Evolutionary conservation across 768 basidiomycete species (phyloP).

Genomic region (Rhodotorula kratochvilovae): DNA sequence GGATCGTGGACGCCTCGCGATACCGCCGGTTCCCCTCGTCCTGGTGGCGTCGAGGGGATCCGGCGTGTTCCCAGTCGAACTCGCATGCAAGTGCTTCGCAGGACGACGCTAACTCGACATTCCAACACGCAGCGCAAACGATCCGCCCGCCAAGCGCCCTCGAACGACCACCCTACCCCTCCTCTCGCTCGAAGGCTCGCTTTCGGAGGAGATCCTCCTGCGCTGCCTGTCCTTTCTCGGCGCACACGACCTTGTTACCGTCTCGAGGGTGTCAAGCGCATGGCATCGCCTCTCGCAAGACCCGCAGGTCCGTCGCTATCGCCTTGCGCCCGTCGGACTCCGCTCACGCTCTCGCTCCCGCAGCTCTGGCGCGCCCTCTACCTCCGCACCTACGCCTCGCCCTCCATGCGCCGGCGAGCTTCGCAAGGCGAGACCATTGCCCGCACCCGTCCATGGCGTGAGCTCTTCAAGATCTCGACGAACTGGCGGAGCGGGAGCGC

Average conservation of each 20-base stretch:
- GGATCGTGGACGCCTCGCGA: no score
- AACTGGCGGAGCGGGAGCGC: conserved; percentile 33
- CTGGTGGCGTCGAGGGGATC: not conserved
- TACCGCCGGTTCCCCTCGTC: not conserved
- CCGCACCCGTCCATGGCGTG: conserved; percentile 20
- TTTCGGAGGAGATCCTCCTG: conserved; percentile 35
- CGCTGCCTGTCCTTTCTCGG: conserved; percentile 26
- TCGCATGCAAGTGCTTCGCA: no score
- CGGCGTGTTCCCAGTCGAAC: no score
- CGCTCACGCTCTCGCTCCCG: not conserved
- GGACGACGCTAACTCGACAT: no score
- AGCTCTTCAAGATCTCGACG: conserved; percentile 30
- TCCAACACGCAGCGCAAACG: not conserved
- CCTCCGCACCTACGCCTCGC: conserved; percentile 18
- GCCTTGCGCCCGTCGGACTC: not conserved
- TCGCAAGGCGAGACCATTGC: not conserved
- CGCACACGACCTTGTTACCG: conserved; percentile 22
- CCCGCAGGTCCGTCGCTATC: conserved; percentile 19
- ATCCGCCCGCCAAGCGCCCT: not conserved
- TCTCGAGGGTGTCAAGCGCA: conserved; percentile 14
- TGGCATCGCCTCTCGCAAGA: conserved; percentile 36
- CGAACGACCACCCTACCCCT: not conserved
- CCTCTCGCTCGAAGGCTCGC: conserved; percentile 28
- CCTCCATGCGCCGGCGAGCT: not conserved
- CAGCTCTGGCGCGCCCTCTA: conserved; percentile 34